These are phyloP conservation scores for Hypoxylon sp. DNA, from an alignment of 2,329 filamentous ascomycete species.

Conservation along the genomic window DNA sequence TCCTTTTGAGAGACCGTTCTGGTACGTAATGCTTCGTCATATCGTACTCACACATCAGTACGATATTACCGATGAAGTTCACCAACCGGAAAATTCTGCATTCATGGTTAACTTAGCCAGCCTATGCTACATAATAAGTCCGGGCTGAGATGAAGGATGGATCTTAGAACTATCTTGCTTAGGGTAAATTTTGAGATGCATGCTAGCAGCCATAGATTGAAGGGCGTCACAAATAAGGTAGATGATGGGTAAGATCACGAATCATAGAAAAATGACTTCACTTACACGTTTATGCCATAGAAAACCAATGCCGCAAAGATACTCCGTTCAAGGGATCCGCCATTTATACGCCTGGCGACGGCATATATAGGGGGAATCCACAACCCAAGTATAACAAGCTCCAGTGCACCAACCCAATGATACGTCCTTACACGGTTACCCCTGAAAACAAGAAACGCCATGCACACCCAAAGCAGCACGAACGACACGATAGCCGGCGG, in stretches of 20 bases:
- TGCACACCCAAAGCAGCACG: slow-evolving; percentile 56
- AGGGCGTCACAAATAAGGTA: neutral
- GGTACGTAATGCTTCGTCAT: slow-evolving; percentile 58
- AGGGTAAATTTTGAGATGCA: neutral
- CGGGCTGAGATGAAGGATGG: neutral
- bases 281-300: slow-evolving; percentile 9
- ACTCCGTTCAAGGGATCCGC: neutral
- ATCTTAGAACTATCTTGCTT: no score
- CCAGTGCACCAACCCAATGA: slow-evolving; percentile 57
- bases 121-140: neutral
- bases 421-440: slow-evolving; percentile 59
- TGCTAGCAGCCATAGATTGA: neutral
- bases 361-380: slow-evolving; percentile 54
- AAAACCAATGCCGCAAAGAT: slow-evolving; percentile 6
- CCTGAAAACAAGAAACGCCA: slow-evolving; percentile 56
- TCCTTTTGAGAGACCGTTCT: slow-evolving; percentile 47
- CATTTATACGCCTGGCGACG: slow-evolving; percentile 40
- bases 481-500: slow-evolving; percentile 53
- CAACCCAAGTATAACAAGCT: slow-evolving; percentile 56
- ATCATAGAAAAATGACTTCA: neutral
- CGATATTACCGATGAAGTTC: slow-evolving; percentile 58
- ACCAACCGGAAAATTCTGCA: slow-evolving; percentile 58
- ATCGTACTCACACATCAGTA: slow-evolving; percentile 58
- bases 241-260: neutral
- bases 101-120: neutral